These are phyloP conservation scores for Circinella minor DNA, from an alignment of 371 early-diverging fungal genomes.

Conservation along the genomic window DNA sequence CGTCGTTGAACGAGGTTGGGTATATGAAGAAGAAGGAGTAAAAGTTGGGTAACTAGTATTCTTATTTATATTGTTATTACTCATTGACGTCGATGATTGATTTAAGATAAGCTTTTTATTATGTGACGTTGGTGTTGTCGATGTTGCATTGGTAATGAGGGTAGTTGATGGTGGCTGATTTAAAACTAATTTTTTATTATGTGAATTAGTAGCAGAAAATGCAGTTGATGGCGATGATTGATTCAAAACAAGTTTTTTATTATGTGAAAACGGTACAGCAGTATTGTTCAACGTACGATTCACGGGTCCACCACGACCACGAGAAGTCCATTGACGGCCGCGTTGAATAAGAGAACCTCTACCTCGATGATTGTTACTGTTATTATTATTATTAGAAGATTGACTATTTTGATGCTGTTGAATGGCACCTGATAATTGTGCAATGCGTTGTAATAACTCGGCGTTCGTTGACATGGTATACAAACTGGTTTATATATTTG, in stretches of 20 bases:
- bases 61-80: background rate
- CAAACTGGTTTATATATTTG: background rate
- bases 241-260: background rate
- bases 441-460: constrained; percentile 43
- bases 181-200: background rate
- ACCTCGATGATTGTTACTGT: background rate
- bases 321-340: constrained; percentile 14
- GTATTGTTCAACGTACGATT: background rate
- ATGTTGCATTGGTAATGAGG: background rate
- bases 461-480: constrained; percentile 24
- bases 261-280: constrained; percentile 16
- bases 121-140: constrained; percentile 12
- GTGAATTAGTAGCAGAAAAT: too few species aligned
- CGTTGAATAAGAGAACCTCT: background rate
- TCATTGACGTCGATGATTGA: background rate
- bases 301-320: background rate
- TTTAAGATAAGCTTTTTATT: constrained; percentile 7
- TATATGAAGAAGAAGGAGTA: constrained; percentile 14
- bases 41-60: constrained; percentile 1
- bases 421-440: constrained; percentile 39
- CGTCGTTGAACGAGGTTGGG: constrained; percentile 4
- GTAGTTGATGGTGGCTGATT: constrained; percentile 9
- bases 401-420: constrained; percentile 30
- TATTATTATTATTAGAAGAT: constrained; percentile 1
- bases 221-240: too few species aligned